Base-by-base conservation (phyloP, 441 rosid species). In the Syzygium malaccense region DNA sequence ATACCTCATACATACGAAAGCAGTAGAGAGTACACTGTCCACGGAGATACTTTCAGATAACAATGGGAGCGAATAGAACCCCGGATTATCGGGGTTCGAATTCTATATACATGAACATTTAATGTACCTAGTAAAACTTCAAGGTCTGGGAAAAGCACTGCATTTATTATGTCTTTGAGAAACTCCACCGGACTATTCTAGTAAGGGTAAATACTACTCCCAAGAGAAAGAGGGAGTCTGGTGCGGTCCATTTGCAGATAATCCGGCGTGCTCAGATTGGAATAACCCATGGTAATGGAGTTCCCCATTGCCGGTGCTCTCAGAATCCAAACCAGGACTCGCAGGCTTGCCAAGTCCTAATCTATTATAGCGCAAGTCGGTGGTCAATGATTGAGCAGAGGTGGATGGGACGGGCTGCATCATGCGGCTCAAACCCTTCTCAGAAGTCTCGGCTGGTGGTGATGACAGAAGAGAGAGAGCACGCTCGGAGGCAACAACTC, bases 391-490 rank as follows among this genome's bases (percentile, higher is more conserved):
- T 88, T 91, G 95, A 85, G 94, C 88, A 62, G 90, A 87, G 19
- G 91, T 91, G 88, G 89, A 89, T 26, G 90, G 90, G 91, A 87
- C 89, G 87, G 92, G 90, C 55, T 92, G 94, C 89, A 86, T 92
- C 87, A 91, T 89, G 90, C 90, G 90, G 93, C 89, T 89, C 88
- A 92, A 87, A 88, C 92, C 92, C 75, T 92, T 88, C 84, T 89
- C 94, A 83, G 87, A 89, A 86, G 92, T 91, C 86, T 91, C 91
- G 32, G 94, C 79, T 45, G 91, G 92, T 48, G 92, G 95, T 60
- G 95, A 92, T 96, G 98, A 96, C 98, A 96, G 98, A 96, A 96
- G 98, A 96, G 97, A 95, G 97, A 92, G 96, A 96, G 95, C 98
- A 94, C 95, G 86, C 86, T 89, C 88, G 33, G 94, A 88, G 86